Conservation (phyloP, 2,329 filamentous ascomycete species). For the Cladosporium austrohemisphaericum region DNA sequence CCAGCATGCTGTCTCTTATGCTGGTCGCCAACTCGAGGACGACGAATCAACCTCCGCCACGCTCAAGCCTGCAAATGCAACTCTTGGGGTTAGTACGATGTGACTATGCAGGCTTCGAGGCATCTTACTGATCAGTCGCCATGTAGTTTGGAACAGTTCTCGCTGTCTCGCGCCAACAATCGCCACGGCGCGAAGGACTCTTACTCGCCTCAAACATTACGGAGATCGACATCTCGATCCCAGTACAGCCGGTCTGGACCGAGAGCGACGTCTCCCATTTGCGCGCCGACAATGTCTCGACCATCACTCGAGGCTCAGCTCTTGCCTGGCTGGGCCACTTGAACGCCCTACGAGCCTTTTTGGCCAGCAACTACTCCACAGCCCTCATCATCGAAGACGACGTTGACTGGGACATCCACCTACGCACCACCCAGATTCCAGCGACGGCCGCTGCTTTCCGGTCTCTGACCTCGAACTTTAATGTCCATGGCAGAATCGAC, state of each 20-base stretch:
- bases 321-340: slow-evolving; percentile 42
- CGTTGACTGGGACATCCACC: slow-evolving; percentile 44
- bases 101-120: not conserved
- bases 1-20: not conserved
- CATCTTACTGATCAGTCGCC: not conserved
- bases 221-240: slow-evolving; percentile 37
- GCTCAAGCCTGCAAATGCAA: slow-evolving; percentile 19
- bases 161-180: slow-evolving; percentile 36
- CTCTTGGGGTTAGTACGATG: slow-evolving; percentile 18
- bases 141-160: slow-evolving; percentile 36
- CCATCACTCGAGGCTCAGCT: slow-evolving; percentile 35
- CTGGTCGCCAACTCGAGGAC: not conserved
- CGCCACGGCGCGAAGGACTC: slow-evolving; percentile 34
- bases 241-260: slow-evolving; percentile 37
- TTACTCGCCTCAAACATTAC: slow-evolving; percentile 40
- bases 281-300: slow-evolving; percentile 25
- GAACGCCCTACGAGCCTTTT: slow-evolving; percentile 38
- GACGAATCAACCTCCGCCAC: not conserved
- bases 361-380: slow-evolving; percentile 40
- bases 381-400: slow-evolving; percentile 45
- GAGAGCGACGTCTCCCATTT: slow-evolving; percentile 33
- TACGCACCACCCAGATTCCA: slow-evolving; percentile 42
- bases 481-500: not conserved
- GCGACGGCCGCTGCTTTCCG: slow-evolving; percentile 40
- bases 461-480: slow-evolving; percentile 23